A percentile compares a stretch with the other conserved stretches of the same genome.
Conservation (phyloP, 179 eudicot species). For the Spinacia oleracea region DNA sequence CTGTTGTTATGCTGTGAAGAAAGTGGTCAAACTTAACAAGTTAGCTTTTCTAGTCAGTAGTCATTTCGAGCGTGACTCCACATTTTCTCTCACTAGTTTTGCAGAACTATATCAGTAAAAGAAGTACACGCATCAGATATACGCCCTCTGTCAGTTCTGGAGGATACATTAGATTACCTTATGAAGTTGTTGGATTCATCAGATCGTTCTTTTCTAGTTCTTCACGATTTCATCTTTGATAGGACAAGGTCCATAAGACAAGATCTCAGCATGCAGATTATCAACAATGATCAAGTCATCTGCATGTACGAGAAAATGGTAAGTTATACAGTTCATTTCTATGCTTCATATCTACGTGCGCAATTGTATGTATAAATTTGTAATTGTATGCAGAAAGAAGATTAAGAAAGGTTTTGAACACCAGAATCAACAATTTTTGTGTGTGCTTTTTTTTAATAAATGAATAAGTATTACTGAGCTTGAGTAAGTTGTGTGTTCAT, state of each 20-base stretch:
- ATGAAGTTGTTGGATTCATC: constrained; percentile 59
- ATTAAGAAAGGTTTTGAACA: neutral
- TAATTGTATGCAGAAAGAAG: neutral
- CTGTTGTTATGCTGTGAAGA: neutral
- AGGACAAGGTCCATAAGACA: constrained; percentile 94
- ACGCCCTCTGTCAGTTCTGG: constrained; percentile 75
- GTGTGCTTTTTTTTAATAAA: neutral
- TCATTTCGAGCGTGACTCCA: constrained; percentile 1
- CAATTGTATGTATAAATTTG: neutral
- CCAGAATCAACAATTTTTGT: neutral
- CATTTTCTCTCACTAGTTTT: constrained; percentile 56
- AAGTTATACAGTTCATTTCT: constrained; percentile 19
- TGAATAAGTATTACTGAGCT: neutral
- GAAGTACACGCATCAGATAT: constrained; percentile 61
- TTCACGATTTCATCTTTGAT: constrained; percentile 92
- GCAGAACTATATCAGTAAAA: constrained; percentile 87
- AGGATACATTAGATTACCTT: constrained; percentile 75
- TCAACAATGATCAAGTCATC: constrained; percentile 52
- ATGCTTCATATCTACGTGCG: constrained; percentile 3
- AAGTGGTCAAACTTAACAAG: neutral
- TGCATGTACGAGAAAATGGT: constrained; percentile 88
- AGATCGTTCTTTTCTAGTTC: constrained; percentile 71
- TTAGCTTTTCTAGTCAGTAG: neutral
- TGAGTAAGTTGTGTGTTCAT: neutral
- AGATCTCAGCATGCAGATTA: constrained; percentile 90